A percentile compares a stretch with the other conserved stretches of the same genome.
These are phyloP conservation scores for Leccinum subgranulosum DNA, from an alignment of 768 basidiomycete species.

Conservation along the genomic window DNA sequence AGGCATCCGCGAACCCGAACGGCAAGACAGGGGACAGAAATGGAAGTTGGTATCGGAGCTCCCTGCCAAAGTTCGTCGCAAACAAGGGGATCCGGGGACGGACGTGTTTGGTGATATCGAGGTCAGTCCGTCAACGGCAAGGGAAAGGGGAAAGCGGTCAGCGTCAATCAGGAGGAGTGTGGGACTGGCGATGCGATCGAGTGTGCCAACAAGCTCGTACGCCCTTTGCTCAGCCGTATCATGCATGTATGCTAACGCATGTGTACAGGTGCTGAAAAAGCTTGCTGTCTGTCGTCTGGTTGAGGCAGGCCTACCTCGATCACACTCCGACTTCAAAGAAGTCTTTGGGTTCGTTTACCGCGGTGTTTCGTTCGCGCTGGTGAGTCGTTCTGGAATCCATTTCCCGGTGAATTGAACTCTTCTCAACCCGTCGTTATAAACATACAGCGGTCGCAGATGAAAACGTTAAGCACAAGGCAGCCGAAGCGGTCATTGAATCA, in stretches of 20 bases:
- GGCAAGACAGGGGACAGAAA: constrained; percentile 5
- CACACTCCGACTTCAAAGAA: constrained; percentile 40
- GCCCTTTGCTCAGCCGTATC: constrained; percentile 12
- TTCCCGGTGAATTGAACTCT: not conserved
- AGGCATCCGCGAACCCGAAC: constrained; percentile 4
- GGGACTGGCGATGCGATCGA: constrained; percentile 39
- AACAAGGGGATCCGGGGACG: constrained; percentile 19
- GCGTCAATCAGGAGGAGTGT: constrained; percentile 22
- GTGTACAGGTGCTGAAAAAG: constrained; percentile 37
- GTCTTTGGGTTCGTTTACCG: constrained; percentile 39
- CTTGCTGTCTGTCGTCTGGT: constrained; percentile 33
- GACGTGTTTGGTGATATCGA: constrained; percentile 30
- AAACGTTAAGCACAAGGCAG: constrained; percentile 19
- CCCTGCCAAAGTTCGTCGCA: constrained; percentile 30
- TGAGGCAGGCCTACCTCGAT: constrained; percentile 32
- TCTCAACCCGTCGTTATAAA: not conserved
- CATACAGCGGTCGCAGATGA: constrained; percentile 30
- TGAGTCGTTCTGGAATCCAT: constrained; percentile 23
- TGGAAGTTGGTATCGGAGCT: constrained; percentile 39
- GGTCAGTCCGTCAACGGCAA: constrained; percentile 27
- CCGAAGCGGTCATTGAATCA: constrained; percentile 34
- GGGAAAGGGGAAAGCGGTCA: constrained; percentile 36
- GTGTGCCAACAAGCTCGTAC: constrained; percentile 60
- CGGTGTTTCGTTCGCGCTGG: constrained; percentile 40
- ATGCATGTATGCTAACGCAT: not conserved